Evolutionary conservation across 805 yeast genomes (phyloP).

Genomic region (Scheffersomyces lignosus): DNA sequence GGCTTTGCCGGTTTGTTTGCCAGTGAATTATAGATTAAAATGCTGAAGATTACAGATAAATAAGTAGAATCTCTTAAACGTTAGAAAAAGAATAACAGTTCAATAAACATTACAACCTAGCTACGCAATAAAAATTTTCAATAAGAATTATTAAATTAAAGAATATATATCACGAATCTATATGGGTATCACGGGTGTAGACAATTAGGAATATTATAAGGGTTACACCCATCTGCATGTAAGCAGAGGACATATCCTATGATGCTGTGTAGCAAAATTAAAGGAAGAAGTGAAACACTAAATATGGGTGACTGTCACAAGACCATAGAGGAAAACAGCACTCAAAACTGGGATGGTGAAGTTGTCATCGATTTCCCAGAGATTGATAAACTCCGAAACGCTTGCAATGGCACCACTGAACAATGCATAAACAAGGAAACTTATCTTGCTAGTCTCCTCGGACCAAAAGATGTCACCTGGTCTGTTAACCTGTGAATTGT

Average conservation of each 20-base stretch:
- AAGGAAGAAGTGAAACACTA: not conserved
- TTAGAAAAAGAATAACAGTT: too few relatives aligned
- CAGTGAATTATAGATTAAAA: slow-evolving; percentile 22
- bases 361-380: slow-evolving; percentile 84
- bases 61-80: too few relatives aligned
- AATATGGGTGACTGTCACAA: slow-evolving; percentile 31
- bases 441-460: slow-evolving; percentile 56
- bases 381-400: slow-evolving; percentile 77
- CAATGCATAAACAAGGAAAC: slow-evolving; percentile 52
- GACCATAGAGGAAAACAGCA: slow-evolving; percentile 57
- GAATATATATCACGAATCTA: not conserved
- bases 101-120: too few relatives aligned
- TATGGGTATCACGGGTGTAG: not conserved
- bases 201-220: not conserved
- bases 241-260: too few relatives aligned
- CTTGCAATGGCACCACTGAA: slow-evolving; percentile 82
- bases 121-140: too few relatives aligned
- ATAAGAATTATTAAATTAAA: too few relatives aligned
- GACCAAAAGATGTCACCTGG: slow-evolving; percentile 68
- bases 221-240: not conserved
- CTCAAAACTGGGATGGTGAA: slow-evolving; percentile 91
- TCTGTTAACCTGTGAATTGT: slow-evolving; percentile 46
- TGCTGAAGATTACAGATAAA: too few relatives aligned
- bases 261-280: too few relatives aligned
- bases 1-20: slow-evolving; percentile 37